A percentile compares a stretch with the other conserved stretches of the same genome.
These are phyloP conservation scores for Hemileccinum rubropunctum DNA, from an alignment of 768 basidiomycete species.

Conservation along the genomic window DNA sequence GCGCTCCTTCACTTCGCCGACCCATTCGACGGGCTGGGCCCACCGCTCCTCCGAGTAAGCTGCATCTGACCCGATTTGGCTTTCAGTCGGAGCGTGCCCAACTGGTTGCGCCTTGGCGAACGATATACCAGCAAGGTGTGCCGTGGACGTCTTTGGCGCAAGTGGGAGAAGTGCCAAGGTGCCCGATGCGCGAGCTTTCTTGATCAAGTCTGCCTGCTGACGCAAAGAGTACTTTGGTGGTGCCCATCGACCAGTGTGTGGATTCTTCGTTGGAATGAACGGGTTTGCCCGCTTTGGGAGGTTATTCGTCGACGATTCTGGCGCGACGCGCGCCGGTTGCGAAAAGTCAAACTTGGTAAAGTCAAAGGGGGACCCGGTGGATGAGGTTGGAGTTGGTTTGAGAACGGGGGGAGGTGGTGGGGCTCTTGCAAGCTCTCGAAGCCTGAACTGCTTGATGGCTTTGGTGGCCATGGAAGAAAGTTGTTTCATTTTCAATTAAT, in stretches of 20 bases:
- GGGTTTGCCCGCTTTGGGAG: slow-evolving; percentile 49
- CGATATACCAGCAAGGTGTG: slow-evolving; percentile 22
- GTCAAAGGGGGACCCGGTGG: slow-evolving; percentile 12
- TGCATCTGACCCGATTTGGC: not conserved
- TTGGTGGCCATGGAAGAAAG: slow-evolving; percentile 20
- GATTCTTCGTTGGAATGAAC: slow-evolving; percentile 63
- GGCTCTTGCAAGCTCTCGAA: slow-evolving; percentile 21
- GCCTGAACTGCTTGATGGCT: slow-evolving; percentile 26
- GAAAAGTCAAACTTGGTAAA: slow-evolving; percentile 20
- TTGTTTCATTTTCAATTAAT: too few species aligned
- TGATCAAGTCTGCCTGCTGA: slow-evolving; percentile 75
- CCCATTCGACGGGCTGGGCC: slow-evolving; percentile 38
- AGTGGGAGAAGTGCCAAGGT: slow-evolving; percentile 63
- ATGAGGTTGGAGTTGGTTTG: slow-evolving; percentile 10
- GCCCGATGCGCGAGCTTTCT: slow-evolving; percentile 57
- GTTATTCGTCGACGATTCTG: slow-evolving; percentile 9
- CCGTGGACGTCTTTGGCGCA: slow-evolving; percentile 52
- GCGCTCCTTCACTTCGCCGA: slow-evolving; percentile 38
- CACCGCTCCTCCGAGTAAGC: slow-evolving; percentile 11
- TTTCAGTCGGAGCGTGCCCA: not conserved
- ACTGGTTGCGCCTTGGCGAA: slow-evolving; percentile 15
- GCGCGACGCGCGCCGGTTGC: slow-evolving; percentile 3
- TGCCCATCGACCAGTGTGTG: slow-evolving; percentile 61
- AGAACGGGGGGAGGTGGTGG: slow-evolving; percentile 26
- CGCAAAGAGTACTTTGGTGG: slow-evolving; percentile 71